Base-by-base conservation (phyloP, 768 basidiomycete genomes). In the Naganishia onofrii region DNA sequence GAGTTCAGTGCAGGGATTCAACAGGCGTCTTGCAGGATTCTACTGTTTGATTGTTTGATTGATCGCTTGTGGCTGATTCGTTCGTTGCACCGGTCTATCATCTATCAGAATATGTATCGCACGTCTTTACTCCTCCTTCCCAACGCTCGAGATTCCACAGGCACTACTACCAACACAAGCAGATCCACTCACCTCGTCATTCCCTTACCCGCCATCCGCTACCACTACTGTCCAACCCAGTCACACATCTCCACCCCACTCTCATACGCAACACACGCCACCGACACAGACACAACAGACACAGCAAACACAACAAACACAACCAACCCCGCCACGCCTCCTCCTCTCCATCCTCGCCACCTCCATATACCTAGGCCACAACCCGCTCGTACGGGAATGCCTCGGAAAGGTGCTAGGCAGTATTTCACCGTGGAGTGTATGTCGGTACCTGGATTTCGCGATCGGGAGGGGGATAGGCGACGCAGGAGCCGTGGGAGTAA, bases 311-410 rank as follows among this genome's bases (percentile, higher is more conserved):
- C n/a, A n/a, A 0, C 85, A 83, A 23, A 84, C 88, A 42, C 92
- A 94, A 56, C 88, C 88, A 0, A 90, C 88, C 0, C 87, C 88
- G 0, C 91, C 93, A 3, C 84, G 87, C 10, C 89, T 96, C 74
- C 85, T 96, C 7, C 84, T 93, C 17, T 93, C 92, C 4, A 84
- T 96, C 19, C 86, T 97, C 36, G 91, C 93, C 0, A 92, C 92
- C 17, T 85, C 92, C 0, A 85, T 91, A 26, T 96, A 91, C 79
- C 87, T 97, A 26, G 90, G 89, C 34, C 88, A 93, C 21, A 89
- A 91, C 0, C 84, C 87, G 5, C 79, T 93, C 23, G 87, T 90
- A 12, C 87, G 89, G 0, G 88, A 91, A 72, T 89, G 91, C 0
- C 83, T 94, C n/a, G 82, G 85, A 1, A 82, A 86, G 52, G 85